Conservation (phyloP, 352 stramenopile species). For the Elongisporangium undulatum region DNA sequence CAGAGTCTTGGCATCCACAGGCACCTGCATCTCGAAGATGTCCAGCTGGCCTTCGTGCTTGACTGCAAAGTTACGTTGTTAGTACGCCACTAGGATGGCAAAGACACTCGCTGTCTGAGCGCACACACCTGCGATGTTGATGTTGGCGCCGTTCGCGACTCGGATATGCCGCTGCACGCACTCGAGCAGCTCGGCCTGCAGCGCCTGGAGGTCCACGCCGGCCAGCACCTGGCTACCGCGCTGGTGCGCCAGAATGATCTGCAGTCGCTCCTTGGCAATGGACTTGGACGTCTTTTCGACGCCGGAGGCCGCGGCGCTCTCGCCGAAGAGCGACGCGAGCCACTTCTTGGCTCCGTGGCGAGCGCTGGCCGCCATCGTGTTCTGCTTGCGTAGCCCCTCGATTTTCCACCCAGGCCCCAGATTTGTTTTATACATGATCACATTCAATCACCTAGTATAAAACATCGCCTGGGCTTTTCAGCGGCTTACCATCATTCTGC, state of each 20-base stretch:
- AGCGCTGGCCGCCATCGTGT: slow-evolving; percentile 22
- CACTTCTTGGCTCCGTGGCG: slow-evolving; percentile 74
- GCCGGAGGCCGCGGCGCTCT: slow-evolving; percentile 21
- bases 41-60: slow-evolving; percentile 86
- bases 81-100: background rate
- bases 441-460: background rate
- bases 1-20: slow-evolving; percentile 52
- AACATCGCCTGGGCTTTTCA: background rate
- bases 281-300: slow-evolving; percentile 55
- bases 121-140: slow-evolving; percentile 79
- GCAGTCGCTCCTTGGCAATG: slow-evolving; percentile 82
- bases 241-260: slow-evolving; percentile 89
- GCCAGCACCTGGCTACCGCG: slow-evolving; percentile 79
- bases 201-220: slow-evolving; percentile 69
- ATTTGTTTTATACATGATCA: background rate
- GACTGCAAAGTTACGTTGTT: slow-evolving; percentile 23
- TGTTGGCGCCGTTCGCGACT: slow-evolving; percentile 81
- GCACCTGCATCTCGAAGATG: slow-evolving; percentile 91
- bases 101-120: background rate
- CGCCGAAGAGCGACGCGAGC: slow-evolving; percentile 69
- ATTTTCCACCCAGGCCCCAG: background rate
- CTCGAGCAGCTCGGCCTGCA: slow-evolving; percentile 81
- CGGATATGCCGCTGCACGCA: slow-evolving; percentile 87
- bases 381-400: background rate
- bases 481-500: background rate